Evolutionary conservation across 129 eudicot species (phyloP).

Genomic region (Apium graveolens): DNA sequence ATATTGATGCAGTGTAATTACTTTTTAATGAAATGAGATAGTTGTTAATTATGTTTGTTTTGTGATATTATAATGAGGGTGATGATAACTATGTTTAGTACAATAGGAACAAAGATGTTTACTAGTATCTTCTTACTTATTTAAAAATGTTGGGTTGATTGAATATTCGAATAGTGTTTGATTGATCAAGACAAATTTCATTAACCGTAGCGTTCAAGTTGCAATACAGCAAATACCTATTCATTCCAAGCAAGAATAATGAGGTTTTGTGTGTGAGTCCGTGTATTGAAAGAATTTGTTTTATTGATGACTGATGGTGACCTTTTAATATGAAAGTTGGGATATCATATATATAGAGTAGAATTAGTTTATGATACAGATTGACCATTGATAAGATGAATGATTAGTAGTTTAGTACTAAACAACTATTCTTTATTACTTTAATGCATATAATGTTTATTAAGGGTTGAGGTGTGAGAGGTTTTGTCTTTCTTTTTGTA

Average conservation of each 20-base stretch:
- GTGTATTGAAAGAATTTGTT: not conserved
- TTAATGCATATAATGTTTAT: not conserved
- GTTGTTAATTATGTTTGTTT: not conserved
- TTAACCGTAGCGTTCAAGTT: not conserved
- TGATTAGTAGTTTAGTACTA: not conserved
- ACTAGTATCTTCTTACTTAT: not conserved
- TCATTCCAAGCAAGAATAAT: not conserved
- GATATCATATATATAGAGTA: not conserved
- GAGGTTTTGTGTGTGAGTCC: not conserved
- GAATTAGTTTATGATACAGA: not conserved
- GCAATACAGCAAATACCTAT: slow-evolving; percentile 4
- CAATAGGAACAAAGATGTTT: not conserved
- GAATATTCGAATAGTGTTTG: not conserved
- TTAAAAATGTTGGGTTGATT: not conserved
- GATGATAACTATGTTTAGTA: not conserved
- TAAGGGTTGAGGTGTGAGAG: not conserved
- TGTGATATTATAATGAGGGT: not conserved
- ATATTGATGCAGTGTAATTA: not conserved
- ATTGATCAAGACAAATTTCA: not conserved
- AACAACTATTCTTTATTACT: not conserved
- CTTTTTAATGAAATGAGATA: not conserved
- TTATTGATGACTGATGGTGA: not conserved
- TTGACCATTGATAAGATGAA: not conserved
- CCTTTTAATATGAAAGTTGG: not conserved
- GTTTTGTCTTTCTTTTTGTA: not conserved